Conservation (phyloP, 2,329 filamentous ascomycete species). For the Colletotrichum filicis region DNA sequence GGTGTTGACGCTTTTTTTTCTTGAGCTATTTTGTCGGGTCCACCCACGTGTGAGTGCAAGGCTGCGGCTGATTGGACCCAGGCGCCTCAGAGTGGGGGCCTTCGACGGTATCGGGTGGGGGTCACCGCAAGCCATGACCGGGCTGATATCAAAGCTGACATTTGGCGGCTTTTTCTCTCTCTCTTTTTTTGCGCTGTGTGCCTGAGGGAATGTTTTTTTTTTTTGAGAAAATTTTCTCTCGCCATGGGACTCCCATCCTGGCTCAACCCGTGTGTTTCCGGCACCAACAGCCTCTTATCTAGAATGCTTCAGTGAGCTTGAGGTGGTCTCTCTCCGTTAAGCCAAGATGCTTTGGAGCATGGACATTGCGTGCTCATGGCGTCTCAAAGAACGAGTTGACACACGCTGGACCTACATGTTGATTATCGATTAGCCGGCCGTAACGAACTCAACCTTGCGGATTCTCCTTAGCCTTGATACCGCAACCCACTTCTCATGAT, state of each 20-base stretch:
- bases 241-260: background rate
- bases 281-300: background rate
- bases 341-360: background rate
- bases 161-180: background rate
- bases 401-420: background rate
- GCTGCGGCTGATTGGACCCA: slow-evolving; percentile 34
- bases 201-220: slow-evolving; percentile 28
- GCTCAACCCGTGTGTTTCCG: background rate
- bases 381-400: background rate
- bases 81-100: slow-evolving; percentile 33
- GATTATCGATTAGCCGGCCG: slow-evolving; percentile 15
- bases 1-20: slow-evolving; percentile 2
- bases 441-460: slow-evolving; percentile 22
- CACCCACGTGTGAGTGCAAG: slow-evolving; percentile 36
- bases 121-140: slow-evolving; percentile 35
- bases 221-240: slow-evolving; percentile 23
- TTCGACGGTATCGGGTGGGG: slow-evolving; percentile 32
- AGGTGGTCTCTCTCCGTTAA: background rate
- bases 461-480: slow-evolving; percentile 22
- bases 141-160: slow-evolving; percentile 36
- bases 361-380: background rate
- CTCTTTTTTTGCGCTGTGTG: slow-evolving; percentile 8
- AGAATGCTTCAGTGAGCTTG: background rate
- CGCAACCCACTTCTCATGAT: slow-evolving; percentile 35
- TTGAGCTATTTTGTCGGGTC: slow-evolving; percentile 32